Evolutionary conservation across 495 filamentous ascomycete species (phyloP).

Genomic region (Hypoxylon rickii): DNA sequence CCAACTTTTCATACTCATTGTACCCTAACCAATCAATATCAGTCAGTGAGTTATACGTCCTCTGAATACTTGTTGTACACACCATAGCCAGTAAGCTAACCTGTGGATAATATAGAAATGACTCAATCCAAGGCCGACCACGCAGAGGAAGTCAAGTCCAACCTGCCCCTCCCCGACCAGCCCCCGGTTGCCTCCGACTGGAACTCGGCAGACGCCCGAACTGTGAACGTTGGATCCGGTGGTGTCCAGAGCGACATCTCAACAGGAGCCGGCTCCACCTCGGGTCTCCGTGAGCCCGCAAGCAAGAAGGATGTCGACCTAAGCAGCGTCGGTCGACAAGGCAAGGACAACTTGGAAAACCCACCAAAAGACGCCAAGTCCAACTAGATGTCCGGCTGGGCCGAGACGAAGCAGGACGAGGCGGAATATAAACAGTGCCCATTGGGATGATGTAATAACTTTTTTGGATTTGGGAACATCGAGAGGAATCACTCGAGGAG

Average conservation of each 20-base stretch:
- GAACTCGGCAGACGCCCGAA: slow-evolving; percentile 70
- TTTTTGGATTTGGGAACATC: too few species aligned
- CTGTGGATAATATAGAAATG: slow-evolving; percentile 27
- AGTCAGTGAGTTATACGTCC: slow-evolving; percentile 14
- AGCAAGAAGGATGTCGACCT: slow-evolving; percentile 57
- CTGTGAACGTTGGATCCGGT: slow-evolving; percentile 70
- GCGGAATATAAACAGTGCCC: too few species aligned
- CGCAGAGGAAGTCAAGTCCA: slow-evolving; percentile 67
- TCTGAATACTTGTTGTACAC: not conserved
- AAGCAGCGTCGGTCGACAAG: slow-evolving; percentile 59
- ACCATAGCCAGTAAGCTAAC: not conserved
- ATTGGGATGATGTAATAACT: too few species aligned
- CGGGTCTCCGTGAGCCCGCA: slow-evolving; percentile 65
- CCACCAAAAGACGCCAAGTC: slow-evolving; percentile 57
- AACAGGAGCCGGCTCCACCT: slow-evolving; percentile 51
- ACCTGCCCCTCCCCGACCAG: slow-evolving; percentile 79
- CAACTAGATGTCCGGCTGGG: too few species aligned
- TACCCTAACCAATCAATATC: not conserved
- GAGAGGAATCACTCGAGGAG: too few species aligned
- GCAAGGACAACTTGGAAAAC: slow-evolving; percentile 54
- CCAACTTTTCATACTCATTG: not conserved
- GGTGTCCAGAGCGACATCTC: slow-evolving; percentile 57
- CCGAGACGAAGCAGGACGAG: too few species aligned
- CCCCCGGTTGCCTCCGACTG: slow-evolving; percentile 73
- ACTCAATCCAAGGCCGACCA: slow-evolving; percentile 60